Conservation (phyloP, 2,329 filamentous ascomycete species). For the Colletotrichum sublineola region DNA sequence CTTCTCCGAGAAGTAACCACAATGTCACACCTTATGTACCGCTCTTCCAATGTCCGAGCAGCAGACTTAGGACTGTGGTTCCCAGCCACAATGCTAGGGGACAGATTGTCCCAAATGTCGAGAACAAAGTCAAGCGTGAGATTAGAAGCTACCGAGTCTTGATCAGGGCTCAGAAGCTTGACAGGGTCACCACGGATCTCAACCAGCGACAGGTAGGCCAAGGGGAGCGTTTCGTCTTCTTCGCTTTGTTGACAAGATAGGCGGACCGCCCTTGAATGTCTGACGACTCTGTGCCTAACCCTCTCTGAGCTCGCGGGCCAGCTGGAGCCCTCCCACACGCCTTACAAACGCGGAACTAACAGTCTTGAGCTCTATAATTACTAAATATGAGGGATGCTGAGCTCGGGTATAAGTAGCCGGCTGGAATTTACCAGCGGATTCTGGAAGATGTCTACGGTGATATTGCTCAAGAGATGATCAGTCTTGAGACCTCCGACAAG, state of each 20-base stretch:
- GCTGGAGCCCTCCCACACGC: not conserved
- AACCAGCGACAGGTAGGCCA: constrained; percentile 49
- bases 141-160: constrained; percentile 49
- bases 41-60: constrained; percentile 43
- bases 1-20: constrained; percentile 49
- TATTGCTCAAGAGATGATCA: not conserved
- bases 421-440: not conserved
- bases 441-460: not conserved
- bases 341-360: not conserved
- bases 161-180: constrained; percentile 52
- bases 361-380: not conserved
- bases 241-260: constrained; percentile 48
- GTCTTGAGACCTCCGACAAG: not conserved
- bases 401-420: not conserved
- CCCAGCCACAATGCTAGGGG: constrained; percentile 48
- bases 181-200: constrained; percentile 47
- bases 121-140: constrained; percentile 49
- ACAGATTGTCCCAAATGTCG: constrained; percentile 48
- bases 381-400: not conserved
- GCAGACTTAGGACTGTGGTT: constrained; percentile 45
- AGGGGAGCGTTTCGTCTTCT: constrained; percentile 45
- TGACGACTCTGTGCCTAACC: constrained; percentile 27
- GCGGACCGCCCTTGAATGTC: constrained; percentile 44
- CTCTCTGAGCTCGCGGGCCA: not conserved
- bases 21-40: constrained; percentile 49